phyloP scores from a whole-genome alignment of 805 yeast genomes.

The Hanseniaspora taiwanica region DNA sequence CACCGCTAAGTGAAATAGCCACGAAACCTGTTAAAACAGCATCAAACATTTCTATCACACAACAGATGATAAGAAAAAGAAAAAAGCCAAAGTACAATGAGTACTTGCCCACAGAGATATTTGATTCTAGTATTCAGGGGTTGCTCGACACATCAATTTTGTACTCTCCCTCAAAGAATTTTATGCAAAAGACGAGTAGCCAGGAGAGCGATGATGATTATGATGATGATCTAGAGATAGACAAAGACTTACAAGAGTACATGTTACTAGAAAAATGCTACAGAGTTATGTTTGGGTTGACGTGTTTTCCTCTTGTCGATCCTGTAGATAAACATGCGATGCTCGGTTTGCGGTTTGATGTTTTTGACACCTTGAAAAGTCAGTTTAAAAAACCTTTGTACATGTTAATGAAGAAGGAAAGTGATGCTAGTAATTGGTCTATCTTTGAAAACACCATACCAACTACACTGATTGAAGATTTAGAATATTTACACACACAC shows the following conservation, averaged over 20 bases:
- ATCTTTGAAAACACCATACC: constrained; percentile 29
- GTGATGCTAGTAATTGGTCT: no score
- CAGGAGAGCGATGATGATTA: no score
- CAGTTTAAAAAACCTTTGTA: no score
- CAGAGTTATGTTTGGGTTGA: constrained; percentile 26
- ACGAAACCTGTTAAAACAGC: no score
- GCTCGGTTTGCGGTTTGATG: constrained; percentile 29
- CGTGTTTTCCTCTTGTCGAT: constrained; percentile 27
- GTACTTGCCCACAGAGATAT: constrained; percentile 14
- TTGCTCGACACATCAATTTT: constrained; percentile 14
- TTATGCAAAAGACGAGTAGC: no score
- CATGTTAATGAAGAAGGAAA: no score
- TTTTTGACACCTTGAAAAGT: no score
- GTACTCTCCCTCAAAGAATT: constrained; percentile 19
- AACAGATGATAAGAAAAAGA: neutral
- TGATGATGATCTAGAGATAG: constrained; percentile 3
- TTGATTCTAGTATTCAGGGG: constrained; percentile 15
- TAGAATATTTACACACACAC: neutral
- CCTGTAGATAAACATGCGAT: constrained; percentile 19
- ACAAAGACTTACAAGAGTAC: constrained; percentile 8
- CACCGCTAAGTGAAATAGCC: no score
- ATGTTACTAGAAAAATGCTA: constrained; percentile 23
- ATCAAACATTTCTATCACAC: neutral
- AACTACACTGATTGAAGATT: constrained; percentile 6
- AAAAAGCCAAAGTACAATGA: no score